Evolutionary conservation across 176 grass and related monocot genomes (phyloP), one percentile per base, ranked within the genome.

Genomic region (Triticum urartu): DNA sequence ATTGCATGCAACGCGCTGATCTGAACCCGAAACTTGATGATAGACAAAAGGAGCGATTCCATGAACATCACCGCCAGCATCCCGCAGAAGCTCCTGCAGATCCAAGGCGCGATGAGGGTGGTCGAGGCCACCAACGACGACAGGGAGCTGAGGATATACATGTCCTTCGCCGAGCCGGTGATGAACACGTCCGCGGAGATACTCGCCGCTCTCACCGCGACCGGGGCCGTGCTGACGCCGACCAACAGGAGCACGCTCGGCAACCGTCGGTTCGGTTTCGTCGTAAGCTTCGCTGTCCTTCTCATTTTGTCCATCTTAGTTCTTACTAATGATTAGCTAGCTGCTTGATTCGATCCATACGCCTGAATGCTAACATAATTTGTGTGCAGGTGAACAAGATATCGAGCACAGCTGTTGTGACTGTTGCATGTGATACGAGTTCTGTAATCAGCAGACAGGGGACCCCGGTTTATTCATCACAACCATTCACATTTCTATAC

Each of bases 381-480:
- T 11, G 13, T 48, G 15, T 85, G 22, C 9, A 98, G 96, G 91
- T 95, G 75, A 86, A 80, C 24, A 92, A 87, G 75, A 82, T 87
- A 58, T 88, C 93, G 3, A 76, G 81, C 82, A 88, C 83, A 4
- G 70, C 88, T 43, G 59, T 95, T 64, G 92, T 98, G 26, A 94
- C 91, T 1, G 66, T 98, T 22, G 80, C 78, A 67, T 94, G 90
- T 11, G 84, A 95, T 26, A 36, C 86, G 32, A 85, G 56, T n/a
- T 89, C 88, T 7, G 87, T 98, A 77, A 98, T 95, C 47, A 95
- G 96, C 88, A 91, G 96, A 86, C 96, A 98, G 67, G 91, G 93
- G 32, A 98, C 92, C 62, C 96, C 93, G 1, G 75, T 94, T 80
- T 68, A 59, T 81, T 83, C 87, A 48, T 86, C 87, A 65, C 67